Percentiles rank a stretch among this genome's conserved stretches.
Evolutionary conservation across 805 yeast genomes (phyloP).

Genomic region (Nakazawaea pomicola): DNA sequence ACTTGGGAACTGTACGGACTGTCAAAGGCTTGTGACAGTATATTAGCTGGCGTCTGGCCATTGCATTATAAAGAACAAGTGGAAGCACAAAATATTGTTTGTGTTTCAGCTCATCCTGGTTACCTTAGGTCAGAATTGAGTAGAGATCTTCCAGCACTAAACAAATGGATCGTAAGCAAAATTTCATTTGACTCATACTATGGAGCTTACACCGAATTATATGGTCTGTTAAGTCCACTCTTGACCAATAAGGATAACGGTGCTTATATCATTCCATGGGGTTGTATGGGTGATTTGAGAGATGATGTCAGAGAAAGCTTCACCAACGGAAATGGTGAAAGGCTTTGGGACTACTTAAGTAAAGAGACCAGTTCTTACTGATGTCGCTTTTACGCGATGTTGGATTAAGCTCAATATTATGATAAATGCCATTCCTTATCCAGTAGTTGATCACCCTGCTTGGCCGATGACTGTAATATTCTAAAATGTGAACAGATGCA

Average conservation of each 20-base stretch:
- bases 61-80: constrained; percentile 19
- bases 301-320: constrained; percentile 11
- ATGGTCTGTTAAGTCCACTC: constrained; percentile 30
- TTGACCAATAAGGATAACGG: constrained; percentile 23
- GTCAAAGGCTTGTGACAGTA: constrained; percentile 30
- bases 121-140: constrained; percentile 15
- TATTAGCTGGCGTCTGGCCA: constrained; percentile 32
- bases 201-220: constrained; percentile 35
- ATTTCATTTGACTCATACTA: constrained; percentile 20
- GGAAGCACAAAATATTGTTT: constrained; percentile 24
- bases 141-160: not conserved
- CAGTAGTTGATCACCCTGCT: too few relatives aligned
- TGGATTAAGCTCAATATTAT: too few relatives aligned
- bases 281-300: constrained; percentile 21
- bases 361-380: not conserved
- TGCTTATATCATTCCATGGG: constrained; percentile 31
- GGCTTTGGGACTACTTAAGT: not conserved
- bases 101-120: constrained; percentile 33
- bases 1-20: constrained; percentile 26
- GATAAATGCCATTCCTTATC: too few relatives aligned
- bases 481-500: too few relatives aligned
- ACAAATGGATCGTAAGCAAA: not conserved
- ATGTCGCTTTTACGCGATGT: too few relatives aligned
- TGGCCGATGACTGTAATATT: too few relatives aligned
- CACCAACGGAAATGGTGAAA: not conserved